These are phyloP conservation scores for Closterium sp. DNA, from an alignment of 139 green algal species.

Conservation along the genomic window DNA sequence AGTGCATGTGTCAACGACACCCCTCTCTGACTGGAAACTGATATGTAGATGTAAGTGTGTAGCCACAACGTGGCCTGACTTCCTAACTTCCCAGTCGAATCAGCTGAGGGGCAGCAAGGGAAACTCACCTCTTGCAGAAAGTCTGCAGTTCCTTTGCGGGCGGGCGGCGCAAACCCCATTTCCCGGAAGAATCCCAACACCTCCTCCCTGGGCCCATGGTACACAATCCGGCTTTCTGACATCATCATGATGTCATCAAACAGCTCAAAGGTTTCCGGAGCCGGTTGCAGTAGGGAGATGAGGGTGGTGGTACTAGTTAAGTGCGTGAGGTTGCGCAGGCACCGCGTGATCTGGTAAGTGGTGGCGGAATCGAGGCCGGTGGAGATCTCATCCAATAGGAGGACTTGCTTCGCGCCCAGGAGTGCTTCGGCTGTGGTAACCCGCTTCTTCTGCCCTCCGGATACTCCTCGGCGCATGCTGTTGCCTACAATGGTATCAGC, in stretches of 20 bases:
- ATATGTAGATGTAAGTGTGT: too few species aligned
- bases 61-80: too few species aligned
- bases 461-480: slow-evolving; percentile 68
- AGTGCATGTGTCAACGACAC: too few species aligned
- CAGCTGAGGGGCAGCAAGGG: too few species aligned
- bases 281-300: slow-evolving; percentile 78
- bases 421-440: slow-evolving; percentile 64
- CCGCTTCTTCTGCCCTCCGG: slow-evolving; percentile 68
- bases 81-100: too few species aligned
- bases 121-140: slow-evolving; percentile 74
- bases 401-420: slow-evolving; percentile 45
- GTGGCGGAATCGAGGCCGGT: slow-evolving; percentile 70
- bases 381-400: slow-evolving; percentile 61
- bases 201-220: slow-evolving; percentile 4
- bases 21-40: too few species aligned
- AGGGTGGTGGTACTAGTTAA: slow-evolving; percentile 37
- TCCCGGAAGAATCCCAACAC: slow-evolving; percentile 66
- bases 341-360: slow-evolving; percentile 56
- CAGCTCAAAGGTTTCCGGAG: slow-evolving; percentile 66
- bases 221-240: slow-evolving; percentile 17
- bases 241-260: slow-evolving; percentile 71
- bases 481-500: slow-evolving; percentile 69
- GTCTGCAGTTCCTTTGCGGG: slow-evolving; percentile 62
- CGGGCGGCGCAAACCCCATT: slow-evolving; percentile 61
- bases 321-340: slow-evolving; percentile 5